Base-by-base conservation (phyloP, 1,139 yeast species). In the Saccharomyces hybrid region DNA sequence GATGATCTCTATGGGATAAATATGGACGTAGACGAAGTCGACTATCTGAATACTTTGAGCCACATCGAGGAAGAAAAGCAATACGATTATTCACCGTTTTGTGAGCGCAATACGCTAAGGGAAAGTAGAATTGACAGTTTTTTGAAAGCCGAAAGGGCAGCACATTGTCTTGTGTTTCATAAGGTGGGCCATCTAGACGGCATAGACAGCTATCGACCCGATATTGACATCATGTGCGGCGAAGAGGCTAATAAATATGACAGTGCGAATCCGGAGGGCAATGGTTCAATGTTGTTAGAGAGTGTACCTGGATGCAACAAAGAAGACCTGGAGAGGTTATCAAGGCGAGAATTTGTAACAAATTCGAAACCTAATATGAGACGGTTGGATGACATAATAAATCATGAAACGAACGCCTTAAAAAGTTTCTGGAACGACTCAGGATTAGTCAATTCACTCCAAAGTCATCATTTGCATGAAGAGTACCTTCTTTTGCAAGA, bases 161-260 rank as follows among this genome's bases (percentile, higher is more conserved):
- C 64, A 25, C 71, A 68, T 53, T 64, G 68, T 49, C 50, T 63
- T 9, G 57, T 67, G 11, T 68, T 67, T 55, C 70, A 68, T 52
- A 59, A 58, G 34, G 52, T 57, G 32, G 55, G 50, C 5, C 65
- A 64, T 34, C 14, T 42, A 5, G 48, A 57, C 9, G 58, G 55
- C 7, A 48, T 49, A 20, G 54, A 54, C 4, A 46, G 47, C 14
- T 66, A 52, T 51, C 55, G 70, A 52, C 70, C 71, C 4, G 70
- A 67, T 52, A 48, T 64, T 7, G 52, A 61, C 7, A 30, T 59
- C 9, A 56, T 59, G 50, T 67, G 72, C 52, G 66, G 65, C 13
- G 65, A 63, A 13, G 30, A 16, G 25, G 11, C 42, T 13, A 7
- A 34, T 8, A 9, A 25, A 20, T 23, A 46, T 13, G 56, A 50